Evolutionary conservation across 257 asterid genomes (phyloP).

Genomic region (Primulina eburnea): DNA sequence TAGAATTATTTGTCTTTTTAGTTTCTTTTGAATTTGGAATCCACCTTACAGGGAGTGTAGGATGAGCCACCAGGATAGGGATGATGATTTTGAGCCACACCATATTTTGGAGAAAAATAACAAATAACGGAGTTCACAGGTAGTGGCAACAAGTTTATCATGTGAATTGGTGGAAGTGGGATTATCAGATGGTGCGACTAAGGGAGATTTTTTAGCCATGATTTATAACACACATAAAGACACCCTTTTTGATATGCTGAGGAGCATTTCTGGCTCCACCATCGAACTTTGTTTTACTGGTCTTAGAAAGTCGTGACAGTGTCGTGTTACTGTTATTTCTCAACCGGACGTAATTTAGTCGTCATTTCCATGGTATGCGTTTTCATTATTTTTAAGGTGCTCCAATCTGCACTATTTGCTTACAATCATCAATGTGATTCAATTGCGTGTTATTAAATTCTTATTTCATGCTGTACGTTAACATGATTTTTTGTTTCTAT

Average conservation of each 20-base stretch:
- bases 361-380: constrained; percentile 10
- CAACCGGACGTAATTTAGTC: neutral
- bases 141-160: neutral
- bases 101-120: neutral
- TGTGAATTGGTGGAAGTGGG: neutral
- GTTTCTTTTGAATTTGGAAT: neutral
- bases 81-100: neutral
- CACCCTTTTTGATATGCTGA: neutral
- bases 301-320: neutral
- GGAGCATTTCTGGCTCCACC: neutral
- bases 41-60: neutral
- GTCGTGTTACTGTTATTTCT: neutral
- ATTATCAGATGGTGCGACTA: neutral
- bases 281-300: neutral
- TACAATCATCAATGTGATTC: constrained; percentile 9
- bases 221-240: neutral
- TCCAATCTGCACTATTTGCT: neutral
- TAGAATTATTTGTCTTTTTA: too few species aligned
- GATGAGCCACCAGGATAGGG: neutral
- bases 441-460: constrained; percentile 1
- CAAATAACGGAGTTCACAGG: neutral
- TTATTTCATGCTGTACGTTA: constrained; percentile 20
- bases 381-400: neutral
- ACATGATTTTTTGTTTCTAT: constrained; percentile 32
- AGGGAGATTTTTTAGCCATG: neutral